A percentile compares a stretch with the other conserved stretches of the same genome.
These are phyloP conservation scores for Sporothrix pallida DNA, from an alignment of 2,329 filamentous ascomycete genomes.

Conservation along the genomic window DNA sequence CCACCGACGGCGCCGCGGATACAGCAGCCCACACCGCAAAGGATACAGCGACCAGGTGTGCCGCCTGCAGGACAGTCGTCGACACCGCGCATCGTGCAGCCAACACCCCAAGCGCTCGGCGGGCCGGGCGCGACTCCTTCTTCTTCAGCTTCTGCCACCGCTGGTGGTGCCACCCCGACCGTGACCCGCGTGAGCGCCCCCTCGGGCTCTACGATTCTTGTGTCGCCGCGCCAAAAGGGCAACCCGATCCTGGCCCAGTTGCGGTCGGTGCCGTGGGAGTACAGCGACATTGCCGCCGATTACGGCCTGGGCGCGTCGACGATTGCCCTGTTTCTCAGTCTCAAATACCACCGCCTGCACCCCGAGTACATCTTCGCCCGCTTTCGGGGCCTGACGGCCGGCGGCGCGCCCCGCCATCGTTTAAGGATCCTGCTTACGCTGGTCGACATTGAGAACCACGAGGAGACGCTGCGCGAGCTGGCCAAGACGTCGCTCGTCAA, in stretches of 20 bases:
- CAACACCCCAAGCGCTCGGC: conserved; percentile 82
- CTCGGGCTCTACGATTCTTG: conserved; percentile 78
- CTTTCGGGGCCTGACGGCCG: conserved; percentile 78
- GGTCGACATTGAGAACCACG: conserved; percentile 94
- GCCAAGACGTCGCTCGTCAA: conserved; percentile 93
- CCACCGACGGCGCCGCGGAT: conserved; percentile 53
- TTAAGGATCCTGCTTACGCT: conserved; percentile 86
- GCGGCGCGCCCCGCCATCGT: conserved; percentile 66
- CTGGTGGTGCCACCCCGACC: background rate
- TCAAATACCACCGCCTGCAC: conserved; percentile 97
- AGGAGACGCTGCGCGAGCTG: conserved; percentile 85
- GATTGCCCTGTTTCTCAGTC: conserved; percentile 84
- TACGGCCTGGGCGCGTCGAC: conserved; percentile 87
- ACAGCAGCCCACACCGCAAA: conserved; percentile 60
- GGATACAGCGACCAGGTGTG: conserved; percentile 51
- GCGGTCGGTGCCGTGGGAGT: conserved; percentile 88
- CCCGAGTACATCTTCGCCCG: conserved; percentile 97
- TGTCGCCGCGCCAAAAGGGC: conserved; percentile 90
- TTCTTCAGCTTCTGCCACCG: background rate
- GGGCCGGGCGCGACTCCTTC: background rate
- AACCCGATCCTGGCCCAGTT: conserved; percentile 89
- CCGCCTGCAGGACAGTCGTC: conserved; percentile 39
- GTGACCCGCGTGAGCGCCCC: conserved; percentile 35
- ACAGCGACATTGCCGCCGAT: conserved; percentile 94
- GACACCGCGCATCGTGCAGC: conserved; percentile 73